A percentile compares a stretch with the other conserved stretches of the same genome.
phyloP scores from a whole-genome alignment of 2,329 filamentous ascomycete genomes.

The Karstenula rhodostoma region DNA sequence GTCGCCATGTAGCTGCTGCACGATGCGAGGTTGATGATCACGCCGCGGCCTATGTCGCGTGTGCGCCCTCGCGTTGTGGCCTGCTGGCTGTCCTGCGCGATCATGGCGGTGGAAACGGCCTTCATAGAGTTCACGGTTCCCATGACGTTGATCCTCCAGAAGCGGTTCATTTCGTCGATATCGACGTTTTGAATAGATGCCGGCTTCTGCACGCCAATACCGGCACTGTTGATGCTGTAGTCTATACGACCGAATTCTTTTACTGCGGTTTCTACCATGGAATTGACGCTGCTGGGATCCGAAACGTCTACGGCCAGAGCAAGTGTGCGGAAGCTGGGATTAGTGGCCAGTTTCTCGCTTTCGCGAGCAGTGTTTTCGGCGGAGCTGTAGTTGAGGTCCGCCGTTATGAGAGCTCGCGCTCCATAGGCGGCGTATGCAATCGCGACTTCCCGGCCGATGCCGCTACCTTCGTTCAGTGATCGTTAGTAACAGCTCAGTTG shows the following conservation, averaged over 20 bases:
- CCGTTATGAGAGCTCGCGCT: neutral
- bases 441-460: neutral
- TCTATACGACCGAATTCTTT: slow-evolving; percentile 57
- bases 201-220: slow-evolving; percentile 43
- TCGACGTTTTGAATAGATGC: neutral
- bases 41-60: slow-evolving; percentile 14
- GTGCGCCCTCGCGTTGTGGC: neutral
- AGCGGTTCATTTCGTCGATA: slow-evolving; percentile 16
- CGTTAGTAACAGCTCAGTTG: too few species aligned
- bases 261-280: slow-evolving; percentile 47
- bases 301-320: slow-evolving; percentile 56
- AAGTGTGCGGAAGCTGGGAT: slow-evolving; percentile 57
- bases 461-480: slow-evolving; percentile 4
- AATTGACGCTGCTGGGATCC: slow-evolving; percentile 25
- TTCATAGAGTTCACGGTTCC: slow-evolving; percentile 64
- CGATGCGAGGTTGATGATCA: slow-evolving; percentile 24
- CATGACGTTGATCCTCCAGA: slow-evolving; percentile 54
- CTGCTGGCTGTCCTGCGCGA: slow-evolving; percentile 50
- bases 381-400: neutral
- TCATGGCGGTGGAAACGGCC: slow-evolving; percentile 58
- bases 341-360: neutral
- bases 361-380: neutral
- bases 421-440: neutral
- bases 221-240: slow-evolving; percentile 62
- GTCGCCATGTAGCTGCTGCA: slow-evolving; percentile 19